Conservation (phyloP, 129 eudicot genomes). For the Kitagawia praeruptora region DNA sequence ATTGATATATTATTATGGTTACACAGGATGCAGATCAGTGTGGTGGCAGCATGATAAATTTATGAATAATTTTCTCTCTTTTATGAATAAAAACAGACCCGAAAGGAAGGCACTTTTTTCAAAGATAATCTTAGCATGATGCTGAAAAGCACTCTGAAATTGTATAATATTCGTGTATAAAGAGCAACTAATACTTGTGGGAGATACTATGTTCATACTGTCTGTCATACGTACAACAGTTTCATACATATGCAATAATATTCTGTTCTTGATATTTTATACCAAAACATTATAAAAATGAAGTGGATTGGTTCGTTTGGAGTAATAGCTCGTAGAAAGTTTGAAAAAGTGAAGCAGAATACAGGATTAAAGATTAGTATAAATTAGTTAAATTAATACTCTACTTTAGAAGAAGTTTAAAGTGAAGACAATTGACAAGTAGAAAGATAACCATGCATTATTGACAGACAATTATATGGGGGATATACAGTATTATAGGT, state of each 20-base stretch:
- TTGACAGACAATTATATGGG: not conserved
- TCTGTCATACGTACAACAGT: not conserved
- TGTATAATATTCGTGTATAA: not conserved
- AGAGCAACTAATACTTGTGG: not conserved
- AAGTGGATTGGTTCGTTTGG: not conserved
- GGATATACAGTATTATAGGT: not conserved
- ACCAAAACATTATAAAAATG: not conserved
- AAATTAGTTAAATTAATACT: not conserved
- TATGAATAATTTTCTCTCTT: not conserved
- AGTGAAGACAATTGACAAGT: not conserved
- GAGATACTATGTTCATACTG: slow-evolving; percentile 2
- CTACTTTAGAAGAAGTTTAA: not conserved
- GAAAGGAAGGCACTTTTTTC: not conserved
- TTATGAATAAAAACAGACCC: not conserved
- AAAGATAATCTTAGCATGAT: not conserved
- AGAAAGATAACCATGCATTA: not conserved
- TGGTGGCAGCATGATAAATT: not conserved
- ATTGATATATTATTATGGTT: not conserved
- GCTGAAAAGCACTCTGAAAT: not conserved
- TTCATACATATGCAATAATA: not conserved
- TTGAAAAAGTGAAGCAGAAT: not conserved
- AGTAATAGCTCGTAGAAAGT: not conserved
- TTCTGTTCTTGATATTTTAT: not conserved
- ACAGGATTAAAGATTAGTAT: not conserved
- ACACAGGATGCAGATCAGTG: not conserved